Evolutionary conservation across 2,329 filamentous ascomycete genomes (phyloP).

Genomic region (Macrophomina tecta): DNA sequence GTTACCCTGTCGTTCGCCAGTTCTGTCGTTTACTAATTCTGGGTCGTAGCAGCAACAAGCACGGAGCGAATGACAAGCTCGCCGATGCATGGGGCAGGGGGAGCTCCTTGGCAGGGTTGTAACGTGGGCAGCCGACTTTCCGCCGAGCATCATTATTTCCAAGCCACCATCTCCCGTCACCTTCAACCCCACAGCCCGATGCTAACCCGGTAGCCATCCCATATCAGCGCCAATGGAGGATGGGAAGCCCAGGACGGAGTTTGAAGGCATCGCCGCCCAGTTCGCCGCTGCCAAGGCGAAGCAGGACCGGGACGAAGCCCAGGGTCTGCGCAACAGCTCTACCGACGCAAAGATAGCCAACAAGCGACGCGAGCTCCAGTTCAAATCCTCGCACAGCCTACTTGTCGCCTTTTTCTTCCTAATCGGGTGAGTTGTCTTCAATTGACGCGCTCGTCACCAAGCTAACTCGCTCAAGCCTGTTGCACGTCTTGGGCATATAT

Average conservation of each 20-base stretch:
- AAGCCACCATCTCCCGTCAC: not conserved
- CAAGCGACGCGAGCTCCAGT: slow-evolving; percentile 54
- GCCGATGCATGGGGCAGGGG: slow-evolving; percentile 15
- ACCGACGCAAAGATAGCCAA: slow-evolving; percentile 41
- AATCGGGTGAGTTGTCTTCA: slow-evolving; percentile 59
- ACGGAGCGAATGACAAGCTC: not conserved
- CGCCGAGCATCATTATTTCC: slow-evolving; percentile 23
- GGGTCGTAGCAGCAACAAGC: slow-evolving; percentile 7
- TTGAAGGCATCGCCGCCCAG: slow-evolving; percentile 44
- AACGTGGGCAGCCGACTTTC: slow-evolving; percentile 13
- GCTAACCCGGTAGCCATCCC: slow-evolving; percentile 5
- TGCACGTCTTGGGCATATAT: slow-evolving; percentile 82
- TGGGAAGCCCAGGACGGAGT: slow-evolving; percentile 40
- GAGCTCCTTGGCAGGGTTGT: slow-evolving; percentile 4
- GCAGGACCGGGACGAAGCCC: slow-evolving; percentile 41
- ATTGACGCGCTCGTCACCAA: not conserved
- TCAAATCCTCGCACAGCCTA: slow-evolving; percentile 60
- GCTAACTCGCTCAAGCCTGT: slow-evolving; percentile 52
- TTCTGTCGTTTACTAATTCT: slow-evolving; percentile 2
- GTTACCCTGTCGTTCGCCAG: too few relatives aligned
- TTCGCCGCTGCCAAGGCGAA: slow-evolving; percentile 43
- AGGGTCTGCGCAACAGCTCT: slow-evolving; percentile 37
- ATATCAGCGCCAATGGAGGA: slow-evolving; percentile 41
- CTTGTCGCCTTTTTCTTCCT: slow-evolving; percentile 71
- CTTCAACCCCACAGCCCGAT: slow-evolving; percentile 9